Evolutionary conservation across 805 yeast genomes (phyloP).

Genomic region (Debaryomyces maramus): DNA sequence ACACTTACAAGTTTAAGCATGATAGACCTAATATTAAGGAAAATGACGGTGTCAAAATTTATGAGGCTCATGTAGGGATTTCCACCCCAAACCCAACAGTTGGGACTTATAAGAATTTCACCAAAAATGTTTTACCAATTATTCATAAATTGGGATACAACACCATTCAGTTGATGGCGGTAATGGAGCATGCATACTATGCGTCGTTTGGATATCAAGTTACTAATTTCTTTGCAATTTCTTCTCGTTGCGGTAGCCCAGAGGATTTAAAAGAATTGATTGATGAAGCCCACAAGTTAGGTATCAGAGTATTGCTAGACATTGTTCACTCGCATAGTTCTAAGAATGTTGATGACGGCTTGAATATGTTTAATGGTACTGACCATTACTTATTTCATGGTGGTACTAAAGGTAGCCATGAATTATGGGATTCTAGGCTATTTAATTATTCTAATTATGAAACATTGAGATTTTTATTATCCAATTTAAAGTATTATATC

Average conservation of each 20-base stretch:
- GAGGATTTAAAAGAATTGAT: constrained; percentile 89
- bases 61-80: constrained; percentile 95
- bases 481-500: constrained; percentile 80
- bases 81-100: constrained; percentile 86
- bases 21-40: constrained; percentile 54
- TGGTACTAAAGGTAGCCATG: constrained; percentile 86
- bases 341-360: constrained; percentile 90
- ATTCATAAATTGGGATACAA: constrained; percentile 86
- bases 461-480: constrained; percentile 79
- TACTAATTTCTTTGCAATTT: constrained; percentile 85
- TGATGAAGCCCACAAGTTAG: constrained; percentile 88
- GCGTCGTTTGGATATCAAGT: constrained; percentile 98
- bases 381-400: constrained; percentile 93
- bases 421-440: constrained; percentile 93
- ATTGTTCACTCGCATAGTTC: constrained; percentile 97
- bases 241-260: constrained; percentile 92
- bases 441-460: constrained; percentile 92
- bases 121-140: constrained; percentile 76
- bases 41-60: constrained; percentile 62
- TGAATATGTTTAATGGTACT: constrained; percentile 91
- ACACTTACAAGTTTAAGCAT: constrained; percentile 60
- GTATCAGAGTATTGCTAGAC: constrained; percentile 82
- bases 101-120: constrained; percentile 84
- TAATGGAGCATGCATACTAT: constrained; percentile 98
- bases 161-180: constrained; percentile 93